phyloP scores from a whole-genome alignment of 2,329 filamentous ascomycete genomes.

The Ceratocystis smalleyi region DNA sequence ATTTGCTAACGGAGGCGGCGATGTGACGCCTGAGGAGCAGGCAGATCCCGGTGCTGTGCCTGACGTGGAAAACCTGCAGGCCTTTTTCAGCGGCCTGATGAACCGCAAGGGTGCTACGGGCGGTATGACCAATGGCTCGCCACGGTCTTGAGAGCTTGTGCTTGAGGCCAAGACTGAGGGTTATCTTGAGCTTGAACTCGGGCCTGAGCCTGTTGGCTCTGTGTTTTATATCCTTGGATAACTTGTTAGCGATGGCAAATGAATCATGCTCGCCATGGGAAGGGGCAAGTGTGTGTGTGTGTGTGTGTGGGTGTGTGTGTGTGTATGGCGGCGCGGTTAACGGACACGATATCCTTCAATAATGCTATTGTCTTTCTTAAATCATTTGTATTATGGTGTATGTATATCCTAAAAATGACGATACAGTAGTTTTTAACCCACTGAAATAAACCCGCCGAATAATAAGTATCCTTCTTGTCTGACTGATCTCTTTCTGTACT shows the following conservation, averaged over 20 bases:
- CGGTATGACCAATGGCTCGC: slow-evolving; percentile 11
- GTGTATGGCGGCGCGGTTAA: not conserved
- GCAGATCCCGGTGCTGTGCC: slow-evolving; percentile 11
- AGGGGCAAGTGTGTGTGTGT: too few relatives aligned
- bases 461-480: too few relatives aligned
- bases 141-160: not conserved
- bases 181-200: too few relatives aligned
- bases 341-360: not conserved
- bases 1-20: slow-evolving; percentile 24
- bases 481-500: not conserved
- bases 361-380: not conserved
- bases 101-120: slow-evolving; percentile 30
- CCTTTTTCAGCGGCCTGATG: slow-evolving; percentile 46
- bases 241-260: too few relatives aligned
- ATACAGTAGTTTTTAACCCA: not conserved
- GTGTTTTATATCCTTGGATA: too few relatives aligned
- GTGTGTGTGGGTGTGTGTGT: too few relatives aligned
- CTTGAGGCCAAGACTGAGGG: too few relatives aligned
- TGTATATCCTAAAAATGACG: not conserved
- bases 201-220: too few relatives aligned
- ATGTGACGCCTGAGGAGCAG: slow-evolving; percentile 7
- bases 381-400: not conserved
- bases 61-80: slow-evolving; percentile 25
- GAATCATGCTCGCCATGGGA: too few relatives aligned
- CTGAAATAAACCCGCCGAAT: too few relatives aligned